Evolutionary conservation across 306 rosid species (phyloP).

Genomic region (Castanea crenata): DNA sequence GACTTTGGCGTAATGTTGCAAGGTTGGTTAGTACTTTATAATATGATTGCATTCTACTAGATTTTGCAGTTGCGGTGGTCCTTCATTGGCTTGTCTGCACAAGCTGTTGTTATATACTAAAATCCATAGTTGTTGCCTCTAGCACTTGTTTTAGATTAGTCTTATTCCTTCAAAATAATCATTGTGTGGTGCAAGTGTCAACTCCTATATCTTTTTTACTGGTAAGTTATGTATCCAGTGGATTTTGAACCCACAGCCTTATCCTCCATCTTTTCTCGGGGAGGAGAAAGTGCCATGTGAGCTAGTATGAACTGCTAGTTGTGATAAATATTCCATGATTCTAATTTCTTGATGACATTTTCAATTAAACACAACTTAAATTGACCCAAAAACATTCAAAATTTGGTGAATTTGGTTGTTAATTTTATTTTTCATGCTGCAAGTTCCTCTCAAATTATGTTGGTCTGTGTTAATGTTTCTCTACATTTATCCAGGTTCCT

Average conservation of each 20-base stretch:
- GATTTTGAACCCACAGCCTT: too few relatives aligned
- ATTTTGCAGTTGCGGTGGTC: conserved; percentile 2
- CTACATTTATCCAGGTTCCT: conserved; percentile 55
- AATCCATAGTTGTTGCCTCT: not conserved
- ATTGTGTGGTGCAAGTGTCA: not conserved
- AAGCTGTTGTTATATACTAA: not conserved
- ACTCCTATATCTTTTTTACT: too few relatives aligned
- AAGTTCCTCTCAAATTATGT: conserved; percentile 1
- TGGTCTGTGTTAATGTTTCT: conserved; percentile 17
- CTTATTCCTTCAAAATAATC: not conserved
- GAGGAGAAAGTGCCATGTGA: too few relatives aligned
- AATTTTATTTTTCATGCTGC: not conserved
- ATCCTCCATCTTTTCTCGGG: too few relatives aligned
- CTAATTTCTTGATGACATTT: not conserved
- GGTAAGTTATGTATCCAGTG: too few relatives aligned
- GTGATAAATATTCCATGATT: not conserved
- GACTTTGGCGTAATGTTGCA: conserved; percentile 96
- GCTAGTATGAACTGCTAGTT: too few relatives aligned
- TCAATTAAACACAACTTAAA: not conserved
- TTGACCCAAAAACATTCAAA: not conserved
- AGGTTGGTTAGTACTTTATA: conserved; percentile 45
- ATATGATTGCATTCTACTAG: not conserved
- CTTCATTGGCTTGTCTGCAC: not conserved
- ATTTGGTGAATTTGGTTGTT: not conserved
- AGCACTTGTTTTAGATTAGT: not conserved